A percentile compares a stretch with the other conserved stretches of the same genome.
Conservation (phyloP, 805 yeast genomes). For the Kregervanrija pseudodelftensis region DNA sequence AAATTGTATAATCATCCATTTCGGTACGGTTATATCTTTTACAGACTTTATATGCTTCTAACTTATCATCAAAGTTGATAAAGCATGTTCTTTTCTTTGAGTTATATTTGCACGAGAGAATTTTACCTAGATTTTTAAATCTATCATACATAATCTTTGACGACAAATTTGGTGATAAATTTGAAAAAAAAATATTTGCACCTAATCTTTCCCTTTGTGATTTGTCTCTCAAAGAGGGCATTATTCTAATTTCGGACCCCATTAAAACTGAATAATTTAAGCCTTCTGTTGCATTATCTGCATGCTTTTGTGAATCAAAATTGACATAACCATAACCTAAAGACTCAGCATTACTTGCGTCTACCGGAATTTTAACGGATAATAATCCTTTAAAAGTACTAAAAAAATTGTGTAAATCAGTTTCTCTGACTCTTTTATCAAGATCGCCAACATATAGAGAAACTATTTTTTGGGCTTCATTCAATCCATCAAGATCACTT, state of each 20-base stretch:
- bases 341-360: conserved; percentile 45
- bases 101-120: conserved; percentile 26
- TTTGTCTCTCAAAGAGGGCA: conserved; percentile 46
- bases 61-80: conserved; percentile 33
- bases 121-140: conserved; percentile 21
- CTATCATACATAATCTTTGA: conserved; percentile 24
- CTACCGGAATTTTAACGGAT: conserved; percentile 55
- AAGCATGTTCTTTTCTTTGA: conserved; percentile 26
- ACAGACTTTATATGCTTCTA: conserved; percentile 31
- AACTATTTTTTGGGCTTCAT: conserved; percentile 8
- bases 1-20: conserved; percentile 17
- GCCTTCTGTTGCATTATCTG: conserved; percentile 47
- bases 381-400: conserved; percentile 36
- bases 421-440: conserved; percentile 42
- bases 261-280: conserved; percentile 42
- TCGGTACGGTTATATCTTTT: conserved; percentile 17
- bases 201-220: conserved; percentile 35
- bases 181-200: conserved; percentile 43
- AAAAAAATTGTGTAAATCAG: conserved; percentile 38
- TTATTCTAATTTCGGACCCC: conserved; percentile 42
- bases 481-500: not conserved
- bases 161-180: conserved; percentile 32
- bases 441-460: conserved; percentile 62
- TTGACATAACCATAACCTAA: conserved; percentile 73
- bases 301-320: conserved; percentile 42